A percentile compares a stretch with the other conserved stretches of the same genome.
phyloP scores from a whole-genome alignment of 108 stramenopile genomes.

The Cyclotella baltica region DNA sequence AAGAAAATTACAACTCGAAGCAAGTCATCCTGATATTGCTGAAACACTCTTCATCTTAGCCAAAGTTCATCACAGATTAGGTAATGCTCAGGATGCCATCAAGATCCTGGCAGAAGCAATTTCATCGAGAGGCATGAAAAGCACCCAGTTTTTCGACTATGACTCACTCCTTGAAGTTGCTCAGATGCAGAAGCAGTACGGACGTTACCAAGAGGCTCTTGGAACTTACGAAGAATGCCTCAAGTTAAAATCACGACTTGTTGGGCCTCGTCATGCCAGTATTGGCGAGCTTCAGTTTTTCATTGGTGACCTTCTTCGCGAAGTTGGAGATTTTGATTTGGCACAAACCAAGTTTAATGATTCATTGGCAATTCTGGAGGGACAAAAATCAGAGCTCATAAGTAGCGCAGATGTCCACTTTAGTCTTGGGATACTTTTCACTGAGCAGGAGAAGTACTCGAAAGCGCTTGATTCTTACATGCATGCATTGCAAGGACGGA shows the following conservation, averaged over 20 bases:
- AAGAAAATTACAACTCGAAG: conserved; percentile 50
- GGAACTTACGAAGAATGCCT: conserved; percentile 49
- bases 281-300: conserved; percentile 47
- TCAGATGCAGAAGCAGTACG: conserved; percentile 49
- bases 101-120: conserved; percentile 49
- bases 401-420: conserved; percentile 48
- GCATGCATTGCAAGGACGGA: conserved; percentile 47
- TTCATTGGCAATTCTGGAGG: conserved; percentile 34
- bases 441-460: conserved; percentile 49
- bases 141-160: conserved; percentile 34
- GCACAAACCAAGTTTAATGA: conserved; percentile 47
- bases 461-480: conserved; percentile 49
- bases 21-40: conserved; percentile 53
- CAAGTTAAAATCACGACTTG: conserved; percentile 21
- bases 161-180: conserved; percentile 56
- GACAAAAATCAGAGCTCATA: conserved; percentile 20
- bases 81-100: conserved; percentile 44
- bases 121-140: conserved; percentile 32
- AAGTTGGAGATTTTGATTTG: conserved; percentile 48
- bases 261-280: conserved; percentile 30
- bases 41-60: conserved; percentile 48
- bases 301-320: conserved; percentile 50
- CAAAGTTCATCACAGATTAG: conserved; percentile 42
- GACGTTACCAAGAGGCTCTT: conserved; percentile 33
- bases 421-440: conserved; percentile 45